Base-by-base conservation (phyloP, 208 protist species). In the Histomonas meleagridis region DNA sequence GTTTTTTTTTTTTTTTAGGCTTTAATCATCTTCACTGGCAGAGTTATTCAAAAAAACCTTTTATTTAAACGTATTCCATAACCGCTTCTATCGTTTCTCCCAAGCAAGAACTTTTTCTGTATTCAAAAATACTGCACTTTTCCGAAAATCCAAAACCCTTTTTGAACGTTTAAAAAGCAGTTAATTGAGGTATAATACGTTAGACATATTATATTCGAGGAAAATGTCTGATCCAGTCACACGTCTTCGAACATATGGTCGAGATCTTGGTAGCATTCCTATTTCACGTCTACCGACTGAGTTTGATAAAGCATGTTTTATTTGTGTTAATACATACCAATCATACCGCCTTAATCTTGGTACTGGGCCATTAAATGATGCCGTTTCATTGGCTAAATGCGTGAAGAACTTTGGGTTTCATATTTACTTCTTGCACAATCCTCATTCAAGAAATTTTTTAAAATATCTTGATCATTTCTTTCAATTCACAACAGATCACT, bases 261-360 rank as follows among this genome's bases (percentile, higher is more conserved):
- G 40, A 55, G 76, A 86, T 55, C 43, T 86, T 38, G 23, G 40
- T 32, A 55, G 18, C 4, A 55, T 86, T 55, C 76, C 76, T 35
- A 49, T 49, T 14, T 86, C 76, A 23, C 43, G 46, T n/a, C n/a
- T n/a, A n/a, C n/a, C n/a, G n/a, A n/a, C n/a, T n/a, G n/a, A n/a
- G n/a, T n/a, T n/a, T n/a, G n/a, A n/a, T n/a, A 51, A 55, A 9
- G 40, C n/a, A 38, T 86, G 76, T n/a, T 86, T 86, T 28, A 86
- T 86, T 46, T 86, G 76, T 28, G 76, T 86, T 26, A 86, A 86
- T 28, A 51, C 40, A 14, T 86, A 51, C 38, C 51, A 51, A 48
- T 43, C n/a, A 18, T 86, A 86, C 28, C 40, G 76, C 18, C 16
- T 43, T 55, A 86, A 86, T 86, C 76, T 86, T 28, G 76, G 76